Base-by-base conservation (phyloP, 2,329 filamentous ascomycete genomes). In the Akanthomyces uredinophilus region DNA sequence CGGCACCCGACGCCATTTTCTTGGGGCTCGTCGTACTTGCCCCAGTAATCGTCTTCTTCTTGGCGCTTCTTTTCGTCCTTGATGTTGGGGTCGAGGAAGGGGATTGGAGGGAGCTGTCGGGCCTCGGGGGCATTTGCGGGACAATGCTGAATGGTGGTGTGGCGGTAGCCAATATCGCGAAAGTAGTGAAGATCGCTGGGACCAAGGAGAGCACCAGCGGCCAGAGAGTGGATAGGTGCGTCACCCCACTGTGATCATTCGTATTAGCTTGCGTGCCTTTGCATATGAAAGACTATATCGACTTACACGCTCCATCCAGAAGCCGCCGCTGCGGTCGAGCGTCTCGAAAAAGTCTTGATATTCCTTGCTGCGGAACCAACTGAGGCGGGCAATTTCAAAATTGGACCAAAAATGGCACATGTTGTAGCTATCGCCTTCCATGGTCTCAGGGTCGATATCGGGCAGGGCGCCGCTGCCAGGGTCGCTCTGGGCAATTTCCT, bases 381-480 rank as follows among this genome's bases (percentile, higher is more conserved):
- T 89, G 64, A 99, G 84, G 64, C 88, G 87, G 16, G 95, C 95
- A 78, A 99, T 99, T 77, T 99, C 95, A 68, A 99, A 99, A 75
- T 99, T 99, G 75, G 92, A 96, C 95, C 95, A 99, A 81, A 97
- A 99, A 80, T 99, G 95, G 75, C 95, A 99, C 95, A 99, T 99
- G 79, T 99, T 99, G 82, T 99, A 99, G 70, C 88, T 91, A 75
- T 99, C 95, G 66, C 92, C 92, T 73, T 98, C 94, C 95, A 99
- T 99, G 47, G 88, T 85, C 71, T 98, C 93, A 0, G 89, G 87
- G 71, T 98, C 92, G 62, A 97, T 90, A 47, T 95, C 87, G 35
- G 89, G 87, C n/a, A 92, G 78, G 39, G 83, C 83, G 65, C 87
- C 87, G 60, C 83, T 83, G 43, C 85, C 87, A 27, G 91, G 87